phyloP scores from a whole-genome alignment of 495 filamentous ascomycete species.

The Hypoxylon fragiforme region DNA sequence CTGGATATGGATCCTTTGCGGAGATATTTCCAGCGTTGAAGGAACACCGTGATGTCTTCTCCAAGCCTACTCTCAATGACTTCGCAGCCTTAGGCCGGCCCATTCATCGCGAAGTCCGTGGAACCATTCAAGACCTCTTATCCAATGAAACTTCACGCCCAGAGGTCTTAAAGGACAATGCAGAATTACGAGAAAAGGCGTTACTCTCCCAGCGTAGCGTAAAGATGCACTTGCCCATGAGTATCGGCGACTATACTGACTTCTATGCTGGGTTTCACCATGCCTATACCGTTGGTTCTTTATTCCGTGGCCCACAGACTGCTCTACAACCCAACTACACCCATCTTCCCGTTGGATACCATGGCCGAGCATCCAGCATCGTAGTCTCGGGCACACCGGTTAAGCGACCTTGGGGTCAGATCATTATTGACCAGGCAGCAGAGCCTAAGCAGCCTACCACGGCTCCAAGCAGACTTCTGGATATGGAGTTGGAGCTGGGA shows the following conservation, averaged over 20 bases:
- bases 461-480: constrained; percentile 66
- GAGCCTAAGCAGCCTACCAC: constrained; percentile 62
- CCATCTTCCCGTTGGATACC: constrained; percentile 88
- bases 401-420: constrained; percentile 79
- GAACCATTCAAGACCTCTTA: constrained; percentile 74
- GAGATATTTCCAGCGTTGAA: constrained; percentile 60
- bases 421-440: constrained; percentile 66
- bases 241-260: constrained; percentile 94
- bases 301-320: constrained; percentile 81
- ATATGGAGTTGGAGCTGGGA: constrained; percentile 88
- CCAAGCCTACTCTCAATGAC: constrained; percentile 71
- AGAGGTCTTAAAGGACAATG: constrained; percentile 42
- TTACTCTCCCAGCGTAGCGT: constrained; percentile 61
- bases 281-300: constrained; percentile 75
- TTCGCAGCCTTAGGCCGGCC: constrained; percentile 79
- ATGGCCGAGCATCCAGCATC: constrained; percentile 79
- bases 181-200: constrained; percentile 30
- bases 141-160: constrained; percentile 49
- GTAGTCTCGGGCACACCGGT: constrained; percentile 77
- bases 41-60: constrained; percentile 64
- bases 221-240: constrained; percentile 78
- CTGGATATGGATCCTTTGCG: constrained; percentile 59
- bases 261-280: constrained; percentile 95
- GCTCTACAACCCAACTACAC: constrained; percentile 90
- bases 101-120: constrained; percentile 71